Base-by-base conservation (phyloP, 306 rosid genomes). In the Prunus mira region DNA sequence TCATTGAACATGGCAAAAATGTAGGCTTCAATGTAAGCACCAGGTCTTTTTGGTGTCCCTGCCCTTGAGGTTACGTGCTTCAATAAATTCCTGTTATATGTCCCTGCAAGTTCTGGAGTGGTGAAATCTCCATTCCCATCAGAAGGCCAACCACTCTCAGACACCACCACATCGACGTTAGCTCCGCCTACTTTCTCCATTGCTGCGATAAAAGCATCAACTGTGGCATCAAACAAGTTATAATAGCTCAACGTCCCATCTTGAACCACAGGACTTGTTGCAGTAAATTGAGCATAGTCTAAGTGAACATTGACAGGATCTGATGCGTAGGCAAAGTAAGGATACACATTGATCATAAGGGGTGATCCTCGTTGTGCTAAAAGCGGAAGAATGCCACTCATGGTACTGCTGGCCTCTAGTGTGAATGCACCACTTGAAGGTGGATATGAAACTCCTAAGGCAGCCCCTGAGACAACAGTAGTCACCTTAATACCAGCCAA, bases 81-180 rank as follows among this genome's bases (percentile, higher is more conserved):
- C 28, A 51, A 3, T 24, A 84, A 75, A 34, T 75, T 84, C 41
- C 19, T 55, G 65, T 82, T 86, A n/a, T 80, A 84, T 1, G 77
- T 65, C 3, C 63, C 67, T 1, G 86, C 87, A 14, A 82, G 38
- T 3, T 14, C 17, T 6, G 28, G 19, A 0, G 78, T 81, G 7
- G 81, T 78, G 27, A 46, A 76, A 43, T 51, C 2, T 1, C 76
- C 84, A 27, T 74, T 64, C 0, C 90, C 88, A 4, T 50, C 78
- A 38, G 80, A 76, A 3, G 88, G 87, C 87, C 87, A 85, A 0
- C 89, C 89, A 12, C 73, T 82, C 56, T 83, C 89, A 0, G 85
- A 54, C 3, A 86, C 79, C 12, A 54, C 87, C n/a, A 86, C 7
- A 0, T 6, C 1, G 24, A 83, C 85, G 0, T 63, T n/a, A 30